phyloP scores from a whole-genome alignment of 2,329 filamentous ascomycete species.

The Zymoseptoria tritici region DNA sequence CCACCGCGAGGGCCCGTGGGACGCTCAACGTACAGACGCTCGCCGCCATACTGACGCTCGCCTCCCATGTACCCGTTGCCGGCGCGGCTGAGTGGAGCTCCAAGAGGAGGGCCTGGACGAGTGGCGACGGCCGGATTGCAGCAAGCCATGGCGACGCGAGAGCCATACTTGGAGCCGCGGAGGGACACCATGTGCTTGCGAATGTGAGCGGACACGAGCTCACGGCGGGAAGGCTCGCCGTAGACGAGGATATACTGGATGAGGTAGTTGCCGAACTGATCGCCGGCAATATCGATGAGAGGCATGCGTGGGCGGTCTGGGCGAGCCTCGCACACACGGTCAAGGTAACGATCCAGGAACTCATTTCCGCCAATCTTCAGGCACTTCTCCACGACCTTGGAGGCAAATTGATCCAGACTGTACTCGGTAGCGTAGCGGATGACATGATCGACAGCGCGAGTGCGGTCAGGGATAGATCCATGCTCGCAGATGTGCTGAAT shows the following conservation, averaged over 20 bases:
- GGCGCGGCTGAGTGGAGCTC: constrained; percentile 33
- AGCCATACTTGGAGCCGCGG: constrained; percentile 95
- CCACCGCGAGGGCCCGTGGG: constrained; percentile 7
- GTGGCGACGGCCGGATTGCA: constrained; percentile 88
- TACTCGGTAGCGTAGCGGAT: constrained; percentile 90
- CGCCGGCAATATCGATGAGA: constrained; percentile 94
- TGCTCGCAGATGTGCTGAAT: constrained; percentile 99
- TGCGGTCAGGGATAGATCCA: constrained; percentile 81
- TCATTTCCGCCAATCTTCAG: constrained; percentile 90
- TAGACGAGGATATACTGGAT: constrained; percentile 96
- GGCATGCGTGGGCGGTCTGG: constrained; percentile 89
- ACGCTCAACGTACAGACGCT: background rate
- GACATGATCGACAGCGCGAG: constrained; percentile 89
- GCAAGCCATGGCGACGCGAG: constrained; percentile 96
- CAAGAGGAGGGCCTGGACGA: constrained; percentile 76
- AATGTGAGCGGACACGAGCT: constrained; percentile 87
- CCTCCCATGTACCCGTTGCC: constrained; percentile 15
- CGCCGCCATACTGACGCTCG: constrained; percentile 12
- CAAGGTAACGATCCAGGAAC: constrained; percentile 85
- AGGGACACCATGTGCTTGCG: constrained; percentile 99
- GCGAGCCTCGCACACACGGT: constrained; percentile 87
- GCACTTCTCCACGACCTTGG: constrained; percentile 98
- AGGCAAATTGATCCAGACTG: constrained; percentile 98
- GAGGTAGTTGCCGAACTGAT: constrained; percentile 98
- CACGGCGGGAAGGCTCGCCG: constrained; percentile 77